phyloP scores from a whole-genome alignment of 2,329 filamentous ascomycete genomes.

The Exophiala lecanii-corni region DNA sequence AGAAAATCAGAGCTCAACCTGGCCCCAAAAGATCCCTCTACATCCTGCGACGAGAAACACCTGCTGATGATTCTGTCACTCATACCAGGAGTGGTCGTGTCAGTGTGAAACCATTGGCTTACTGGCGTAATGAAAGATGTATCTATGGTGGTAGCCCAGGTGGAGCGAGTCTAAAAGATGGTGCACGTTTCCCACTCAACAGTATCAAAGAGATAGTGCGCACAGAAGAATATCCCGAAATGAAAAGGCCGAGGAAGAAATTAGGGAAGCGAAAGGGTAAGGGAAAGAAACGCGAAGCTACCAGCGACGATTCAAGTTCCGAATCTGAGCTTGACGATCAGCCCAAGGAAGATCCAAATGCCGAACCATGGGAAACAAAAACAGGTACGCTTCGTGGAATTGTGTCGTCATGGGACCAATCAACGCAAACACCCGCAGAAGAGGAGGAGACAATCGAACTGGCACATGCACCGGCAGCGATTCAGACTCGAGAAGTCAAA shows the following conservation, averaged over 20 bases:
- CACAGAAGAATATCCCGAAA: conserved; percentile 57
- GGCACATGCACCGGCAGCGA: conserved; percentile 54
- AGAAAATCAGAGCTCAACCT: conserved; percentile 42
- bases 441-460: conserved; percentile 48
- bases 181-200: conserved; percentile 58
- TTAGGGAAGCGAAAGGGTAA: conserved; percentile 35
- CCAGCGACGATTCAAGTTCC: conserved; percentile 12
- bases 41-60: conserved; percentile 48
- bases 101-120: conserved; percentile 73
- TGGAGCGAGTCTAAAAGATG: conserved; percentile 32
- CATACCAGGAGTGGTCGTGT: conserved; percentile 74
- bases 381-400: conserved; percentile 41
- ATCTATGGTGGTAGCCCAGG: conserved; percentile 58
- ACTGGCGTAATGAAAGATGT: conserved; percentile 79
- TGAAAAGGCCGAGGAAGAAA: conserved; percentile 30
- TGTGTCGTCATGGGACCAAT: conserved; percentile 41
- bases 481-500: conserved; percentile 55
- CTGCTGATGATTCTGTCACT: conserved; percentile 51
- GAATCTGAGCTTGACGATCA: conserved; percentile 37
- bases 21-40: conserved; percentile 46
- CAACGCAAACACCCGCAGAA: conserved; percentile 34
- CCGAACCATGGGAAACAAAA: conserved; percentile 43
- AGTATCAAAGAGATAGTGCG: conserved; percentile 74
- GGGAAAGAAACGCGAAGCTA: conserved; percentile 27
- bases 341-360: conserved; percentile 27